These are phyloP conservation scores for Clonostachys sp. DNA, from an alignment of 2,329 filamentous ascomycete species.

Conservation along the genomic window DNA sequence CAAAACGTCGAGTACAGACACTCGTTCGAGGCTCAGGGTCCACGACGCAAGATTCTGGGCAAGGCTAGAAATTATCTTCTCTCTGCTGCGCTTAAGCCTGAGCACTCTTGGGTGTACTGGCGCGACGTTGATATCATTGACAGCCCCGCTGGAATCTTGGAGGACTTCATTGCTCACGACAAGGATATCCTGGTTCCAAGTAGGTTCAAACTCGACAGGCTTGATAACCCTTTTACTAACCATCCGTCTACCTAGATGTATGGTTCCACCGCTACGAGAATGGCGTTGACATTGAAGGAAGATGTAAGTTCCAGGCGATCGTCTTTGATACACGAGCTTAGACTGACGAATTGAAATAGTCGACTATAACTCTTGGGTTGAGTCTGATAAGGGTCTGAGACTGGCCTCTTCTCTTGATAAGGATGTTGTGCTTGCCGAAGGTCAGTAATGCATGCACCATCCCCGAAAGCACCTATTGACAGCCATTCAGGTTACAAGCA, in stretches of 20 bases:
- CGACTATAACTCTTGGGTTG: slow-evolving; percentile 98
- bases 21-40: slow-evolving; percentile 80
- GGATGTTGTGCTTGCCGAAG: slow-evolving; percentile 84
- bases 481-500: slow-evolving; percentile 74
- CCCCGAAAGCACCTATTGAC: not conserved
- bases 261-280: slow-evolving; percentile 93
- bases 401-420: slow-evolving; percentile 71
- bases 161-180: slow-evolving; percentile 94
- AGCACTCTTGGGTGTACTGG: slow-evolving; percentile 99
- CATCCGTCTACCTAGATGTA: slow-evolving; percentile 57
- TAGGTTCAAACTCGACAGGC: slow-evolving; percentile 41
- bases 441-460: slow-evolving; percentile 34
- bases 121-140: slow-evolving; percentile 95
- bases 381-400: slow-evolving; percentile 78
- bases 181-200: slow-evolving; percentile 91
- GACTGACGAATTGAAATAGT: slow-evolving; percentile 44
- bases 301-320: slow-evolving; percentile 58
- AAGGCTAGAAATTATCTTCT: slow-evolving; percentile 90
- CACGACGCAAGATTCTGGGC: slow-evolving; percentile 85
- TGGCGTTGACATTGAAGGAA: slow-evolving; percentile 82
- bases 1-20: slow-evolving; percentile 83
- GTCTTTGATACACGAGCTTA: not conserved
- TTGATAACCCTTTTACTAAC: not conserved
- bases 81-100: slow-evolving; percentile 76
- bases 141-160: slow-evolving; percentile 79